These are phyloP conservation scores for Stygiomarasmius scandens DNA, from an alignment of 1,284 basidiomycete species.

Conservation along the genomic window DNA sequence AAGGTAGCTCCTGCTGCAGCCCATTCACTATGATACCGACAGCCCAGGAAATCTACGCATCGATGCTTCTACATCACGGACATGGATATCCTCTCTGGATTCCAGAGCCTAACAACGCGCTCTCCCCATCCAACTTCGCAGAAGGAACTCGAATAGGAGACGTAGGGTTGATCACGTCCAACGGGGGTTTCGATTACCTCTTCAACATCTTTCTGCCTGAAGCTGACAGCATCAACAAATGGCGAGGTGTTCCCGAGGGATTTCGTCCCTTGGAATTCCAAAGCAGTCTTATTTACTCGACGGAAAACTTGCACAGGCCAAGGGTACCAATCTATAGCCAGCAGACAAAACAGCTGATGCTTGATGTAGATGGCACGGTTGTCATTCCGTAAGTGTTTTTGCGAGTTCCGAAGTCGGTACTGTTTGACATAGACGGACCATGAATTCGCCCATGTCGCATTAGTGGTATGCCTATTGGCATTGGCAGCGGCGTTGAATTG, in stretches of 20 bases:
- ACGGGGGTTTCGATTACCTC: slow-evolving; percentile 21
- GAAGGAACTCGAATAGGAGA: slow-evolving; percentile 30
- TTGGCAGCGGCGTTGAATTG: background rate
- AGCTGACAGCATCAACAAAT: background rate
- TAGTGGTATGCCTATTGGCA: background rate
- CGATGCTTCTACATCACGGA: slow-evolving; percentile 4
- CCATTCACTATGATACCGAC: background rate
- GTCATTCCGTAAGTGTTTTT: background rate
- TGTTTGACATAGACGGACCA: background rate
- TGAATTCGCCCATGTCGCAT: background rate
- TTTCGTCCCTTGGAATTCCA: background rate
- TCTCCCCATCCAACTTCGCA: slow-evolving; percentile 21
- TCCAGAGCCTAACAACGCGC: slow-evolving; percentile 24
- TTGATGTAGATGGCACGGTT: background rate
- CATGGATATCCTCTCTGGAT: slow-evolving; percentile 32
- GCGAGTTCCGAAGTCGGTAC: background rate
- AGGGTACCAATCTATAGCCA: background rate
- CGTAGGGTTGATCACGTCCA: slow-evolving; percentile 17
- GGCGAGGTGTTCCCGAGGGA: slow-evolving; percentile 1
- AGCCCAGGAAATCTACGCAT: slow-evolving; percentile 8
- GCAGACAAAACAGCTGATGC: background rate
- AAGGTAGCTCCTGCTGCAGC: too few relatives aligned
- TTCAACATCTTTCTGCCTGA: slow-evolving; percentile 19
- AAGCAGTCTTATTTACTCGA: background rate
- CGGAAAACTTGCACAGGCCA: background rate